These are phyloP conservation scores for Oryza nivara DNA, from an alignment of 176 grass and related monocot species.

Conservation along the genomic window DNA sequence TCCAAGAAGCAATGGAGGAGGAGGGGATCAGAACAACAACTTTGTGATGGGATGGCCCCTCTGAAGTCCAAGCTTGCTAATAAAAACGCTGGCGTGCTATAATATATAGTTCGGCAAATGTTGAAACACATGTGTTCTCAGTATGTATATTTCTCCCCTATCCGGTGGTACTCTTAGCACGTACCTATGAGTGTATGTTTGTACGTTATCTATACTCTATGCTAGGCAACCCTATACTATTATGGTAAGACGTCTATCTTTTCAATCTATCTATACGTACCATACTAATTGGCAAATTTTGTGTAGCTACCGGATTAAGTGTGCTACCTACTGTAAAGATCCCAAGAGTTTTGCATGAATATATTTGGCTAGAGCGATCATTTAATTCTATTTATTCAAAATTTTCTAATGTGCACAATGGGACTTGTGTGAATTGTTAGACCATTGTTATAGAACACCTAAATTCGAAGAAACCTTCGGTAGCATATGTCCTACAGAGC, in stretches of 20 bases:
- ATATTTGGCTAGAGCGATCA: too few species aligned
- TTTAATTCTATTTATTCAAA: too few species aligned
- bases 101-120: background rate
- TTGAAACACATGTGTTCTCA: background rate
- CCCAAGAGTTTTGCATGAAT: too few species aligned
- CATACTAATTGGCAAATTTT: too few species aligned
- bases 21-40: constrained; percentile 46
- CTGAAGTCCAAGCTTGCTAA: constrained; percentile 34
- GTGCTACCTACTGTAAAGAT: too few species aligned
- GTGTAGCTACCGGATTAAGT: too few species aligned
- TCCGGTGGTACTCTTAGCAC: background rate
- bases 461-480: too few species aligned
- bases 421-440: too few species aligned
- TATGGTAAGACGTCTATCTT: background rate
- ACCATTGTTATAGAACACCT: too few species aligned
- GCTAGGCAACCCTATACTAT: background rate
- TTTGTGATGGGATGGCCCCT: constrained; percentile 66
- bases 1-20: constrained; percentile 40
- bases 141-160: background rate
- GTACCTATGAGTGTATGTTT: background rate
- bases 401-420: too few species aligned
- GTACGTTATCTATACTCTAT: background rate
- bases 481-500: too few species aligned
- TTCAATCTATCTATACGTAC: too few species aligned
- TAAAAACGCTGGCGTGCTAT: background rate